A percentile compares a stretch with the other conserved stretches of the same genome.
phyloP scores from a whole-genome alignment of 2,329 filamentous ascomycete genomes.

The Pestalotiopsis sp. region DNA sequence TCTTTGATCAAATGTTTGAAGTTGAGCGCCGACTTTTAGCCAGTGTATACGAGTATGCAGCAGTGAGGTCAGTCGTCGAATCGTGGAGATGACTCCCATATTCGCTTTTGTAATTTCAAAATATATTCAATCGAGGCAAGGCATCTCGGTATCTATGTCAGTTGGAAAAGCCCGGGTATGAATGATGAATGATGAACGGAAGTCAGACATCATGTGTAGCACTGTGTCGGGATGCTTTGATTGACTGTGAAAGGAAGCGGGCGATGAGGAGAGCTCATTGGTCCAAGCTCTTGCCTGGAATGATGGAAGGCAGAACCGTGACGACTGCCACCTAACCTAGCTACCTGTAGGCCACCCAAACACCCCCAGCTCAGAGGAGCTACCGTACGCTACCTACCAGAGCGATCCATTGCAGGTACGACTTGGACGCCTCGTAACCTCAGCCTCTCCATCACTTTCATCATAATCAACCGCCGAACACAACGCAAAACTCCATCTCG shows the following conservation, averaged over 20 bases:
- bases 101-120: no score
- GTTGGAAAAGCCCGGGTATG: no score
- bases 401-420: background rate
- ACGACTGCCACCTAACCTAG: conserved; percentile 11
- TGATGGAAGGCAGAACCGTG: conserved; percentile 16
- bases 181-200: no score
- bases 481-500: background rate
- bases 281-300: conserved; percentile 3
- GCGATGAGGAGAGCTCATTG: background rate
- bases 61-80: no score
- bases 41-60: no score
- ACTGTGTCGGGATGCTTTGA: background rate
- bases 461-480: conserved; percentile 16
- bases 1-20: no score
- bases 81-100: no score
- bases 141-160: no score
- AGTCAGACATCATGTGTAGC: background rate
- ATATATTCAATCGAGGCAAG: no score
- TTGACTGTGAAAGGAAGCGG: background rate
- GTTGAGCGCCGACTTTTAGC: no score
- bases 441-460: conserved; percentile 12
- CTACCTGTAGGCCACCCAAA: background rate
- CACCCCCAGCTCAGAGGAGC: background rate
- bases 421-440: background rate
- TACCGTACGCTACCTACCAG: background rate